phyloP scores from a whole-genome alignment of 208 protist species.

The Leishmania guyanensis region DNA sequence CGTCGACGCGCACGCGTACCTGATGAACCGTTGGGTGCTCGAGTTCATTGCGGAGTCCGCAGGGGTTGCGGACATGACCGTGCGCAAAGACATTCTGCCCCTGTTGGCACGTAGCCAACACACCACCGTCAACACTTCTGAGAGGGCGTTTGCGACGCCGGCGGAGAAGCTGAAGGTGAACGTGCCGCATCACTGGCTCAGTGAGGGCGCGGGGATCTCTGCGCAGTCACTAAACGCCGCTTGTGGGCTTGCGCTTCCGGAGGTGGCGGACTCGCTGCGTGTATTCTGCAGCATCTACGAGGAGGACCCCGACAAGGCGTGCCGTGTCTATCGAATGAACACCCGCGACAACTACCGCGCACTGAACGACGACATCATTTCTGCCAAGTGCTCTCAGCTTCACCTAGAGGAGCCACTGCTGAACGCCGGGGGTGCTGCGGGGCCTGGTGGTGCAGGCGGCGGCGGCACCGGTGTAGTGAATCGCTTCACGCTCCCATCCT shows the following conservation, averaged over 20 bases:
- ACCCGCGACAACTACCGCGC: slow-evolving; percentile 71
- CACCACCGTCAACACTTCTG: slow-evolving; percentile 53
- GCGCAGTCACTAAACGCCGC: slow-evolving; percentile 65
- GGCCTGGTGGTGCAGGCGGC: background rate
- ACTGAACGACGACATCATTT: slow-evolving; percentile 70
- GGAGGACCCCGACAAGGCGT: slow-evolving; percentile 45
- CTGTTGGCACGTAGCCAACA: slow-evolving; percentile 73
- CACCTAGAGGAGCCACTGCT: slow-evolving; percentile 31
- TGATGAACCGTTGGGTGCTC: slow-evolving; percentile 77
- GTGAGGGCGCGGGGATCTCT: slow-evolving; percentile 35
- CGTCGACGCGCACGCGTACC: slow-evolving; percentile 72
- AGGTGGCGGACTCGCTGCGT: slow-evolving; percentile 63
- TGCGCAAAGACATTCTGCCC: slow-evolving; percentile 52
- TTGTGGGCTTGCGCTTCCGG: slow-evolving; percentile 35
- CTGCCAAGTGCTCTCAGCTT: slow-evolving; percentile 53
- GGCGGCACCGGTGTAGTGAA: background rate
- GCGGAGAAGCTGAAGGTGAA: slow-evolving; percentile 50
- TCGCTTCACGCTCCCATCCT: slow-evolving; percentile 4
- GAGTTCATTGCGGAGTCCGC: slow-evolving; percentile 66
- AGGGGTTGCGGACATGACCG: slow-evolving; percentile 33
- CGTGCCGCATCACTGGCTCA: slow-evolving; percentile 77
- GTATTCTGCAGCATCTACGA: slow-evolving; percentile 81
- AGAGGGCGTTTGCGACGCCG: slow-evolving; percentile 51
- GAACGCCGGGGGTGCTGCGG: background rate
- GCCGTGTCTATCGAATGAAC: slow-evolving; percentile 64